A percentile compares a stretch with the other conserved stretches of the same genome.
Conservation (phyloP, 1,284 basidiomycete genomes). For the Acaromyces ingoldii region DNA sequence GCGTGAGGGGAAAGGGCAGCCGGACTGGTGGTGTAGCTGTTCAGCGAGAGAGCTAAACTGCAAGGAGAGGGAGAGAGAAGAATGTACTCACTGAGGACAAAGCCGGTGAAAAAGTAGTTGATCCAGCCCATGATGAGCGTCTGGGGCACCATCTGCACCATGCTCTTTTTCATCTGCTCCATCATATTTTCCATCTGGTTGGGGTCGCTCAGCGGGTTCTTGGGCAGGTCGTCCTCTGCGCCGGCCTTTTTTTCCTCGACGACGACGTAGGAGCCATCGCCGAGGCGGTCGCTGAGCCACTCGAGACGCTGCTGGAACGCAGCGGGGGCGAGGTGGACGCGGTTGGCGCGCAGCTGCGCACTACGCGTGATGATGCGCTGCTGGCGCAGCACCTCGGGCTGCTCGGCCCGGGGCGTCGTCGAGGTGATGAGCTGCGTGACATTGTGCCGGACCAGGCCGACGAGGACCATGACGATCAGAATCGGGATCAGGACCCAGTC, state of each 20-base stretch:
- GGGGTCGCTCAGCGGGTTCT: slow-evolving; percentile 71
- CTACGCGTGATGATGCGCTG: slow-evolving; percentile 59
- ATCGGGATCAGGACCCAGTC: slow-evolving; percentile 84
- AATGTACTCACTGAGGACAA: slow-evolving; percentile 72
- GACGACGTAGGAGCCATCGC: slow-evolving; percentile 39
- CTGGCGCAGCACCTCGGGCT: slow-evolving; percentile 76
- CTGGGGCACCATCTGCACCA: slow-evolving; percentile 61
- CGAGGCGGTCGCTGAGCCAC: slow-evolving; percentile 32
- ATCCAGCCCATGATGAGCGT: slow-evolving; percentile 99
- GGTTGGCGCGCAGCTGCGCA: slow-evolving; percentile 32
- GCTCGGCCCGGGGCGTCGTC: slow-evolving; percentile 71
- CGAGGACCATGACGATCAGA: slow-evolving; percentile 94
- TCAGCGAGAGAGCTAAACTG: not conserved
- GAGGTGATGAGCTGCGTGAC: slow-evolving; percentile 80
- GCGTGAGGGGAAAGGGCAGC: slow-evolving; percentile 90
- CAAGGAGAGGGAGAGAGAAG: not conserved
- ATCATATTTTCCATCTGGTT: slow-evolving; percentile 96
- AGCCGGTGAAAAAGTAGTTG: slow-evolving; percentile 98
- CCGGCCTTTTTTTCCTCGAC: slow-evolving; percentile 15
- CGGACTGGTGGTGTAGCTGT: slow-evolving; percentile 58
- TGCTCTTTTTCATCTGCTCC: slow-evolving; percentile 97
- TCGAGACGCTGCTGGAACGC: slow-evolving; percentile 33
- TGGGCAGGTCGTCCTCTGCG: slow-evolving; percentile 50
- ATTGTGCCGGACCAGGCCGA: slow-evolving; percentile 89
- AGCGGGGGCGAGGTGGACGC: slow-evolving; percentile 32